A percentile compares a stretch with the other conserved stretches of the same genome.
Conservation (phyloP, 2,329 filamentous ascomycete species). For the Xylaria sp. region DNA sequence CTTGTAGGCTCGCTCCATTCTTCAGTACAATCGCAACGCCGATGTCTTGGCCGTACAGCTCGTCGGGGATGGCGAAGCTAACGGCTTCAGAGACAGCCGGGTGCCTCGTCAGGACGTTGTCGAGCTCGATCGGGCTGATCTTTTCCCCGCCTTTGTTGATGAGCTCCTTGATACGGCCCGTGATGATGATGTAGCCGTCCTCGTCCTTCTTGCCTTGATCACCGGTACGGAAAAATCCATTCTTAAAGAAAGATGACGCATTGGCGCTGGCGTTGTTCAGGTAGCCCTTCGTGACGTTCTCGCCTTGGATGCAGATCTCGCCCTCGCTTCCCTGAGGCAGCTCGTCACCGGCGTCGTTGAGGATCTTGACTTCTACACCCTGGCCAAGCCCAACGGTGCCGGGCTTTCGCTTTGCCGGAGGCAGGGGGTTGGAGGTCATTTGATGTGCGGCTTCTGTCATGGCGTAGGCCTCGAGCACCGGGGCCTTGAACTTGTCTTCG, state of each 20-base stretch:
- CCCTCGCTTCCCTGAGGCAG: slow-evolving; percentile 71
- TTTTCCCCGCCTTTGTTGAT: slow-evolving; percentile 92
- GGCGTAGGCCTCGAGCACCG: slow-evolving; percentile 86
- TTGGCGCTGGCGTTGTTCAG: slow-evolving; percentile 82
- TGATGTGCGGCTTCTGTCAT: slow-evolving; percentile 91
- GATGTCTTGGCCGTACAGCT: slow-evolving; percentile 82
- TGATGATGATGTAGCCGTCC: slow-evolving; percentile 83
- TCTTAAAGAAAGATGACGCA: slow-evolving; percentile 69
- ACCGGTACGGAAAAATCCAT: slow-evolving; percentile 85
- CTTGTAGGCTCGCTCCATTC: slow-evolving; percentile 57
- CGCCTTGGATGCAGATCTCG: slow-evolving; percentile 80
- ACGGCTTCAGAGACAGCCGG: slow-evolving; percentile 76
- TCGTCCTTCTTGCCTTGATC: slow-evolving; percentile 81
- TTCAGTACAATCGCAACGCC: slow-evolving; percentile 77
- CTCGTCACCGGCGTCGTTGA: slow-evolving; percentile 70
- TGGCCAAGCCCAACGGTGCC: slow-evolving; percentile 83
- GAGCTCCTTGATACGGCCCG: slow-evolving; percentile 89
- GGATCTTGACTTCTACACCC: slow-evolving; percentile 79
- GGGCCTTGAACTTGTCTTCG: slow-evolving; percentile 74
- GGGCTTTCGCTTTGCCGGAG: slow-evolving; percentile 72
- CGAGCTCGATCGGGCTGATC: slow-evolving; percentile 84
- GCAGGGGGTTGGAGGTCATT: slow-evolving; percentile 77
- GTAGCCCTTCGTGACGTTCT: slow-evolving; percentile 84
- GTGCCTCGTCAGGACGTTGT: slow-evolving; percentile 78
- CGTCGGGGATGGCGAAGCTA: slow-evolving; percentile 80